Evolutionary conservation across 2,329 filamentous ascomycete genomes (phyloP).

Genomic region (Cercospora nicotianae): DNA sequence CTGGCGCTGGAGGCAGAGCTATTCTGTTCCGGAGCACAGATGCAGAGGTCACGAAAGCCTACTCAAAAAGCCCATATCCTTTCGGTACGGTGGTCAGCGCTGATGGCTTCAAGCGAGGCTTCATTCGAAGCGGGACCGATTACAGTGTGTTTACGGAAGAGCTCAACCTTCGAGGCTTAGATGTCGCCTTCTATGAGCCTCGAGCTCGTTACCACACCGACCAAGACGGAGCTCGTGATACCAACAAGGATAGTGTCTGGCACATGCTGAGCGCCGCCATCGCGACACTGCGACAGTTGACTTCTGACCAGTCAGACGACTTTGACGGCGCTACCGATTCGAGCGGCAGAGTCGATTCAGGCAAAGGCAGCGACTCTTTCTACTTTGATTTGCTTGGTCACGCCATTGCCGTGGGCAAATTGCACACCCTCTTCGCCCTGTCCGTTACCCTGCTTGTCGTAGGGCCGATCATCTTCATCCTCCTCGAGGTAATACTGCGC

Average conservation of each 20-base stretch:
- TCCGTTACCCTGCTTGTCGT: slow-evolving; percentile 80
- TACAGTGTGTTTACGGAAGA: slow-evolving; percentile 78
- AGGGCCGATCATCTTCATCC: slow-evolving; percentile 70
- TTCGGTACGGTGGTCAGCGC: slow-evolving; percentile 80
- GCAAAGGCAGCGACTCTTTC: slow-evolving; percentile 62
- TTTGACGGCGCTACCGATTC: slow-evolving; percentile 63
- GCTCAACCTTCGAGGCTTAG: slow-evolving; percentile 76
- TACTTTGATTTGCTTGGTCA: slow-evolving; percentile 94
- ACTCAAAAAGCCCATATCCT: slow-evolving; percentile 68
- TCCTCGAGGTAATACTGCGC: slow-evolving; percentile 67
- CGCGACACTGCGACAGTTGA: slow-evolving; percentile 69
- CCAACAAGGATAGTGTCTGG: slow-evolving; percentile 72
- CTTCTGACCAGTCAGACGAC: slow-evolving; percentile 63
- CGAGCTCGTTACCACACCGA: slow-evolving; percentile 86
- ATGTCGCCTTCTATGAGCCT: slow-evolving; percentile 88
- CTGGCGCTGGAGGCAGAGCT: slow-evolving; percentile 85
- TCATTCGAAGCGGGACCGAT: slow-evolving; percentile 84
- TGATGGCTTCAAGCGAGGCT: slow-evolving; percentile 77
- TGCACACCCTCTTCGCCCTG: slow-evolving; percentile 84
- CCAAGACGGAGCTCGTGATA: slow-evolving; percentile 80
- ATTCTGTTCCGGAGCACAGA: slow-evolving; percentile 87
- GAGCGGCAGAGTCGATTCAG: slow-evolving; percentile 64
- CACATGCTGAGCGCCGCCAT: slow-evolving; percentile 90
- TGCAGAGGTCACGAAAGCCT: slow-evolving; percentile 78
- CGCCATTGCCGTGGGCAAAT: slow-evolving; percentile 72